Conservation (phyloP, 176 grass and related monocot species). For the Typha latifolia region DNA sequence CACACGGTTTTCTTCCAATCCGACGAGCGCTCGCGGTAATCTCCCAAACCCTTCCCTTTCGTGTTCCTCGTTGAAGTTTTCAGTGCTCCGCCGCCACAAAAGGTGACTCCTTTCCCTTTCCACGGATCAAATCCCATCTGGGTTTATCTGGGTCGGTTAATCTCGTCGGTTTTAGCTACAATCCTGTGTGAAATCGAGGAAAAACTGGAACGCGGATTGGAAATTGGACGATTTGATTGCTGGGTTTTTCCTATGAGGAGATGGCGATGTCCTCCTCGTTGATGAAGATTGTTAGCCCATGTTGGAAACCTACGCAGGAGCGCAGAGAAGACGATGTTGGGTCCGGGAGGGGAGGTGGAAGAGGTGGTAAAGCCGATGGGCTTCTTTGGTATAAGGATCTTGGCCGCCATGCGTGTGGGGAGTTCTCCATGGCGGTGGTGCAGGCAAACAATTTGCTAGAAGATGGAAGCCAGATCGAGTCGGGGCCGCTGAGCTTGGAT, state of each 20-base stretch:
- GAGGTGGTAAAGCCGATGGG: constrained; percentile 23
- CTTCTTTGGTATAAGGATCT: constrained; percentile 73
- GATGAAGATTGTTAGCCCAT: constrained; percentile 39
- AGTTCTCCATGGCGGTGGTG: constrained; percentile 71
- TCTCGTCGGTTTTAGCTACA: too few species aligned
- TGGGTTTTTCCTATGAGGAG: too few species aligned
- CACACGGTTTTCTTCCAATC: constrained; percentile 16
- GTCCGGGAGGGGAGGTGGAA: constrained; percentile 12
- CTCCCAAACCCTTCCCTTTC: background rate
- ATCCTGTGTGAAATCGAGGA: too few species aligned
- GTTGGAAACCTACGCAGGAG: constrained; percentile 31
- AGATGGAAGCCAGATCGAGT: constrained; percentile 65
- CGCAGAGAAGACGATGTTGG: background rate
- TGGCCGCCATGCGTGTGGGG: constrained; percentile 48
- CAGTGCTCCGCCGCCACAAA: background rate
- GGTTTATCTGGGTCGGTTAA: background rate
- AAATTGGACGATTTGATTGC: background rate
- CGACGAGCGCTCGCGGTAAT: constrained; percentile 13
- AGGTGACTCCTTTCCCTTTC: background rate
- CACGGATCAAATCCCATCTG: background rate
- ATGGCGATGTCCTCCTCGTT: constrained; percentile 11
- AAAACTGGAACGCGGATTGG: background rate
- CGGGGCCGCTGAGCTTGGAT: constrained; percentile 28
- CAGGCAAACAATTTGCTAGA: constrained; percentile 70
- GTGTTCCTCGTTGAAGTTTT: background rate